These are phyloP conservation scores for Erodium moschatum DNA, from an alignment of 441 rosid species.

Conservation along the genomic window DNA sequence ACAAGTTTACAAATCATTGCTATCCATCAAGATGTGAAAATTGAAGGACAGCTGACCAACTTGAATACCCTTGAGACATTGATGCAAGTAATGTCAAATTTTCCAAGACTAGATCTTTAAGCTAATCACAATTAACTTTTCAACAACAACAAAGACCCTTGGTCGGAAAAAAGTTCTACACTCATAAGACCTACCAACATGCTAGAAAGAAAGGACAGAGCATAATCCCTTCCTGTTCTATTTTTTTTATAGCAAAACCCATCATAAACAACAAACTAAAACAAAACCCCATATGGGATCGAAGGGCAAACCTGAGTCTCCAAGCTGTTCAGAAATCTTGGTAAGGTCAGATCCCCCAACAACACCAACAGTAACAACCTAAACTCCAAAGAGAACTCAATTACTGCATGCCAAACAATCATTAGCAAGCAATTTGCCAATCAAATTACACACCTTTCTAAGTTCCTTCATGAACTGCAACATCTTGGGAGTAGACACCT, in stretches of 20 bases:
- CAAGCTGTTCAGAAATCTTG: constrained; percentile 94
- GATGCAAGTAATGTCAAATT: background rate
- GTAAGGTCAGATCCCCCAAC: constrained; percentile 92
- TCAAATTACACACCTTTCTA: constrained; percentile 40
- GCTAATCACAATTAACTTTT: background rate
- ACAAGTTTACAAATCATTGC: no score
- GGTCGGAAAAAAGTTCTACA: background rate
- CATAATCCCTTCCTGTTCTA: background rate
- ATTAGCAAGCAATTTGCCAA: background rate
- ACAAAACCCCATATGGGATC: background rate
- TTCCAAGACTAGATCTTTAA: background rate
- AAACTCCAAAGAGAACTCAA: constrained; percentile 14
- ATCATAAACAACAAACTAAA: background rate
- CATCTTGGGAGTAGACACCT: constrained; percentile 49
- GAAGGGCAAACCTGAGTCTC: constrained; percentile 50
- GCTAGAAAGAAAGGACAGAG: no score
- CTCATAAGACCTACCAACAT: background rate
- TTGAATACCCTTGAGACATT: background rate
- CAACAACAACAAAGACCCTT: background rate
- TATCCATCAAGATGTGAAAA: no score
- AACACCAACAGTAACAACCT: constrained; percentile 82
- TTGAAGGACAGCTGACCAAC: background rate
- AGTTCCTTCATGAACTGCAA: constrained; percentile 61
- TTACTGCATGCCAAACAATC: background rate
- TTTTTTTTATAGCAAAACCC: background rate